A percentile compares a stretch with the other conserved stretches of the same genome.
Evolutionary conservation across 73 alveolate species (phyloP).

Genomic region (Tetrahymena borealis): DNA sequence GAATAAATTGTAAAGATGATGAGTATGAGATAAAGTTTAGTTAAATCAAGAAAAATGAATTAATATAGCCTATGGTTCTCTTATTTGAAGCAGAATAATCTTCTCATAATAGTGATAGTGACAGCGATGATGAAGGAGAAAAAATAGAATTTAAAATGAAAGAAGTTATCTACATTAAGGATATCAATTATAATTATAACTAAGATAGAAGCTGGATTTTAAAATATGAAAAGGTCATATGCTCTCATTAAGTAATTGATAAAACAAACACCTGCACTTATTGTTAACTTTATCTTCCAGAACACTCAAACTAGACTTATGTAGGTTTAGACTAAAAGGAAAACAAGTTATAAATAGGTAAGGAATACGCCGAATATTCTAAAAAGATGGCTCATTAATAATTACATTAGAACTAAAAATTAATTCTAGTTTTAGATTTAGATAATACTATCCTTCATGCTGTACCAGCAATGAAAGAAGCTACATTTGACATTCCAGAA

Average conservation of each 20-base stretch:
- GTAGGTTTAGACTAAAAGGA: not conserved
- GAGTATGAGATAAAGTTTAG: not conserved
- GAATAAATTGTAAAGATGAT: not conserved
- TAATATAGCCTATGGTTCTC: not conserved
- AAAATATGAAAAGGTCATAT: not conserved
- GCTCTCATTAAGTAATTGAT: not conserved
- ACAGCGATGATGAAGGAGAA: not conserved
- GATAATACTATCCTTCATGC: not conserved
- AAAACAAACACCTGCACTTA: not conserved
- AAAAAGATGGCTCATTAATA: not conserved
- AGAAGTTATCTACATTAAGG: not conserved
- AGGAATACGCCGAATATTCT: not conserved
- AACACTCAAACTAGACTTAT: not conserved
- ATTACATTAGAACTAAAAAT: not conserved
- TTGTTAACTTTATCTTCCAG: not conserved
- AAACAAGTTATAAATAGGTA: not conserved
- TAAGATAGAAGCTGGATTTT: not conserved
- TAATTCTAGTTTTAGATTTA: not conserved
- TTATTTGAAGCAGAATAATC: not conserved
- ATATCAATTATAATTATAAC: not conserved
- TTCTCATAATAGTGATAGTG: not conserved
- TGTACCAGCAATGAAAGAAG: not conserved
- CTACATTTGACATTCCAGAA: not conserved
- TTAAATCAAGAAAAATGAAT: not conserved
- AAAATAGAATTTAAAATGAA: not conserved